Conservation (phyloP, 148 eudicot genomes). For the Bassia scoparia region DNA sequence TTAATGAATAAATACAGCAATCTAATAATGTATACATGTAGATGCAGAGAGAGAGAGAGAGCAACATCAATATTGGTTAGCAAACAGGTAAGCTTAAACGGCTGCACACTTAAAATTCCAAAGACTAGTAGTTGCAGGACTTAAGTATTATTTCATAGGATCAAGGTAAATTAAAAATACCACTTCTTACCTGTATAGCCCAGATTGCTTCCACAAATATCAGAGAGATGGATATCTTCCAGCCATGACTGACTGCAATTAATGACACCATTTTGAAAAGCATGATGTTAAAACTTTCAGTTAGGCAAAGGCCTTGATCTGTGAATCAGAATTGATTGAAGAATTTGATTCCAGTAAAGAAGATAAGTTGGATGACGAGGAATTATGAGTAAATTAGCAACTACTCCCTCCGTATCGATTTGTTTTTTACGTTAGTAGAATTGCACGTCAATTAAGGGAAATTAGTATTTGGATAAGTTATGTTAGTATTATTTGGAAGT, state of each 20-base stretch:
- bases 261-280: constrained; percentile 14
- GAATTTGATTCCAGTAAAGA: neutral
- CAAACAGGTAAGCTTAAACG: neutral
- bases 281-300: constrained; percentile 2
- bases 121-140: neutral
- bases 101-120: neutral
- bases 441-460: too few relatives aligned
- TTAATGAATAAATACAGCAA: neutral
- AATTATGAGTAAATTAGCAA: neutral
- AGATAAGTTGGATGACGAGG: constrained; percentile 6
- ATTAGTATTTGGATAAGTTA: too few relatives aligned
- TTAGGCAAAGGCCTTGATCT: neutral
- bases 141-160: neutral
- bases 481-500: too few relatives aligned
- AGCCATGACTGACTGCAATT: constrained; percentile 58
- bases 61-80: neutral
- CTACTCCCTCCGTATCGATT: too few relatives aligned
- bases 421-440: too few relatives aligned
- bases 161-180: neutral
- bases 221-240: constrained; percentile 56
- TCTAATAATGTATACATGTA: neutral
- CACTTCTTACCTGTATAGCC: constrained; percentile 67
- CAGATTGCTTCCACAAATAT: constrained; percentile 44
- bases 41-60: neutral
- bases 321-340: neutral